These are phyloP conservation scores for Arabidopsis hybrid DNA, from an alignment of 441 rosid genomes.

Conservation along the genomic window DNA sequence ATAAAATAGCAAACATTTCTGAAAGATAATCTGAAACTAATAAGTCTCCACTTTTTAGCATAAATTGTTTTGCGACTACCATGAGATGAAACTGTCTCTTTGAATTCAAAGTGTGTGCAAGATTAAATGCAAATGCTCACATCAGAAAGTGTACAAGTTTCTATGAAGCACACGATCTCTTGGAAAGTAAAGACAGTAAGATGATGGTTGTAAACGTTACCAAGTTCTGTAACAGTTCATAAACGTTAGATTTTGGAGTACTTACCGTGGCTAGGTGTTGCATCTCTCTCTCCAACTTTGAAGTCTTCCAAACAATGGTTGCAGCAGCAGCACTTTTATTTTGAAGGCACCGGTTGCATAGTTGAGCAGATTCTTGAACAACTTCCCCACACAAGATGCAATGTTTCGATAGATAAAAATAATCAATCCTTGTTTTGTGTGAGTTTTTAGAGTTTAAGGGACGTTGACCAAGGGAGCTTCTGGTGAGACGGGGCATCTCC, in stretches of 20 bases:
- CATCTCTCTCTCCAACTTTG: conserved; percentile 88
- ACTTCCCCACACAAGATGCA: conserved; percentile 89
- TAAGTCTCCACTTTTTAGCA: neutral
- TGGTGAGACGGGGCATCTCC: conserved; percentile 85
- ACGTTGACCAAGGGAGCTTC: conserved; percentile 72
- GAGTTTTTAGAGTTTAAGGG: conserved; percentile 56
- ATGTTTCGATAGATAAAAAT: conserved; percentile 85
- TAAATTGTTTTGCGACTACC: conserved; percentile 2
- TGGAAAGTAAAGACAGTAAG: conserved; percentile 9
- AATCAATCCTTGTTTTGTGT: conserved; percentile 76
- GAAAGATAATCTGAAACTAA: conserved; percentile 1
- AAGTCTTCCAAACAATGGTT: conserved; percentile 76
- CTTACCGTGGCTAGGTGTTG: conserved; percentile 88
- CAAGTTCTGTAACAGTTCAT: conserved; percentile 5
- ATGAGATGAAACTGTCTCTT: conserved; percentile 10
- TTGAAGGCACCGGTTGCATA: conserved; percentile 72
- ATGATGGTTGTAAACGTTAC: conserved; percentile 2
- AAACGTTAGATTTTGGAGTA: conserved; percentile 25
- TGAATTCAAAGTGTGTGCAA: neutral
- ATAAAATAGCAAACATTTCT: neutral
- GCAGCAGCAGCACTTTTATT: conserved; percentile 64
- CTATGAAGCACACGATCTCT: conserved; percentile 8
- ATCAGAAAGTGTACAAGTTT: conserved; percentile 1
- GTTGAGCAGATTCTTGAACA: conserved; percentile 70
- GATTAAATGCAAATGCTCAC: conserved; percentile 6